Base-by-base conservation (phyloP, 23 red algal species). In the Gracilariopsis chorda region DNA sequence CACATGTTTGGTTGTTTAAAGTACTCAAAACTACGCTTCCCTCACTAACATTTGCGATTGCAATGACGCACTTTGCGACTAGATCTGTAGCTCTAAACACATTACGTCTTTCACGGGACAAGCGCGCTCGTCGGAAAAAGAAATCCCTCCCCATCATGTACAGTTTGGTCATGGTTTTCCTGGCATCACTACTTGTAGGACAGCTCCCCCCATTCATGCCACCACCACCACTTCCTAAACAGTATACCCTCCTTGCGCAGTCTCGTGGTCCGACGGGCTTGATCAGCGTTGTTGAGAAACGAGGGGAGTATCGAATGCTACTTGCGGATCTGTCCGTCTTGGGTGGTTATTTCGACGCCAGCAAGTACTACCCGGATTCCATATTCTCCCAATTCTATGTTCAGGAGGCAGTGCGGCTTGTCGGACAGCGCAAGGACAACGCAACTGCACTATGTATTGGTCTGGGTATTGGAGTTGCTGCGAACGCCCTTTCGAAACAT, bases 341-440 rank as follows among this genome's bases (percentile, higher is more conserved):
- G 27, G 88, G 88, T 25, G 88, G 88, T 59, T 61, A 61, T 44
- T 65, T 79, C 47, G 71, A 51, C 17, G 3, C 37, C 17, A 59
- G 58, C 10, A 59, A 51, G 27, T 91, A 42, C 55, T 57, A 27
- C 34, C 75, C 42, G 20, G 74, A 82, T 48, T 70, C 75, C 42
- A 82, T 91, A 19, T 91, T 91, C 35, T 60, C 60, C 58, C 88
- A 91, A 46, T 91, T 91, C 51, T 82, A 91, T 46, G 88, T 91
- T 33, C 88, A 91, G 27, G 88, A 91, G 45, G 88, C 88, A 19
- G 88, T 91, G 9, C 52, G 88, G 21, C 36, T 91, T n/a, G 39
- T 59, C 8, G 67, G 47, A 36, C 19, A 85, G 10, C 8, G 30
- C 34, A 35, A 17, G 7, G 58, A n/a, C 2, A 32, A 58, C 42